Base-by-base conservation (phyloP, 805 yeast genomes). In the Wickerhamia fluorescens region DNA sequence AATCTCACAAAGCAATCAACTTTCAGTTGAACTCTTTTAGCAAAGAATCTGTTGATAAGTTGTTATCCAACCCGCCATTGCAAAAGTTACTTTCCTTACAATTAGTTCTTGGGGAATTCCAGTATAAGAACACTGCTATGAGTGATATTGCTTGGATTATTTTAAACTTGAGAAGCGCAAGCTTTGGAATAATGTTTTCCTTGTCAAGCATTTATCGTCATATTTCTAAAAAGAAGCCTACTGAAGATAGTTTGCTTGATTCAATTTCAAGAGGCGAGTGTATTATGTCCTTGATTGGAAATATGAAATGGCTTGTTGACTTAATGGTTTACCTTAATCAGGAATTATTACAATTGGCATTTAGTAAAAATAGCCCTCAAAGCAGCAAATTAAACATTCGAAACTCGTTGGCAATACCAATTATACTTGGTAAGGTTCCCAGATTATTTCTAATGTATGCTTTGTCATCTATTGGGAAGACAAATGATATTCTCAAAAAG, bases 241-340 rank as follows among this genome's bases (percentile, higher is more conserved):
- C 61, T 2, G 66, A 68, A 20, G 81, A 76, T 36, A 62, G 62
- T 12, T 47, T 70, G 25, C 71, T 63, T 35, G 79, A 75, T 30
- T 66, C 76, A 2, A 61, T 70, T 14, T 59, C 68, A 7, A 62
- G 86, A 40, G 78, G 78, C 20, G 87, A 80, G 41, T 65, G 75
- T 36, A 65, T 81, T 3, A 60, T 78, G 24, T 57, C 63, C 11
- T 61, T 77, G 7, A 53, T 84, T n/a, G 96, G 96, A 0, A 73
- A 81, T 22, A 74, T 82, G 6, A 73, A 85, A 43, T 89, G 96
- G 96, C 71, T 84, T 40, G 70, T 85, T 18, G 96, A 87, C 48
- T 73, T 85, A 36, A 64, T 85, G 31, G 73, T 79, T 1, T 75
- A 73, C 37, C 49, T 84, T 23, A 73, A 77, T 31, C 94, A 88